Evolutionary conservation across 2,329 filamentous ascomycete genomes (phyloP).

Genomic region (Cladorrhinum sp.): DNA sequence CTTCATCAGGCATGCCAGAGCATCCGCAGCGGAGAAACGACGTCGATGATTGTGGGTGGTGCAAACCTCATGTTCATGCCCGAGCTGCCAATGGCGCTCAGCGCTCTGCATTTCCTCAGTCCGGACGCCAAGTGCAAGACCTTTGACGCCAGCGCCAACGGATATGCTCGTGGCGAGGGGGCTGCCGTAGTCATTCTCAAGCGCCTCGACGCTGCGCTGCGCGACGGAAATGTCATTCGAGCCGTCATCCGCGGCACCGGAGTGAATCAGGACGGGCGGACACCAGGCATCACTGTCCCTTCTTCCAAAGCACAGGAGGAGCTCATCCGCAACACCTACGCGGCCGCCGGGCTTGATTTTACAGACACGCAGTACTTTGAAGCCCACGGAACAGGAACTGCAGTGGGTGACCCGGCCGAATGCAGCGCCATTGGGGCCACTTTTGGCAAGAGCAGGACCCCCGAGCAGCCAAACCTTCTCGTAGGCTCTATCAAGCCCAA

Average conservation of each 20-base stretch:
- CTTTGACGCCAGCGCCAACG: constrained; percentile 28
- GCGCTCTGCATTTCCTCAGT: too few species aligned
- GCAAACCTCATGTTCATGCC: not conserved
- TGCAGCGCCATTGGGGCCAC: not conserved
- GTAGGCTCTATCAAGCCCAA: constrained; percentile 23
- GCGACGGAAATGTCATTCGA: constrained; percentile 29
- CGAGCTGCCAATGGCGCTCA: not conserved
- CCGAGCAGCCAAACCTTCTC: too few species aligned
- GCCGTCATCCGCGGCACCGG: constrained; percentile 33
- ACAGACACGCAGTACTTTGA: constrained; percentile 16
- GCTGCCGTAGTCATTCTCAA: constrained; percentile 10
- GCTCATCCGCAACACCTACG: constrained; percentile 13
- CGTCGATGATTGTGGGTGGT: not conserved
- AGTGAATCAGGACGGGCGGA: constrained; percentile 21
- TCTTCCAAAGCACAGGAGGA: constrained; percentile 11
- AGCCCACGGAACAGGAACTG: constrained; percentile 36
- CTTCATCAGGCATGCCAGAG: constrained; percentile 32
- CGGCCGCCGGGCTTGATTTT: constrained; percentile 1
- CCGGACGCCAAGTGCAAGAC: constrained; percentile 23
- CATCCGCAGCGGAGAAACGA: constrained; percentile 19
- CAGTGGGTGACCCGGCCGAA: constrained; percentile 10
- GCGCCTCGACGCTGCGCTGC: constrained; percentile 26
- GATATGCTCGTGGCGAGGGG: constrained; percentile 20
- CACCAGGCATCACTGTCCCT: constrained; percentile 9
- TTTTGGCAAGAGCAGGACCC: not conserved